These are phyloP conservation scores for Penicillium digitatum DNA, from an alignment of 2,329 filamentous ascomycete species.

Conservation along the genomic window DNA sequence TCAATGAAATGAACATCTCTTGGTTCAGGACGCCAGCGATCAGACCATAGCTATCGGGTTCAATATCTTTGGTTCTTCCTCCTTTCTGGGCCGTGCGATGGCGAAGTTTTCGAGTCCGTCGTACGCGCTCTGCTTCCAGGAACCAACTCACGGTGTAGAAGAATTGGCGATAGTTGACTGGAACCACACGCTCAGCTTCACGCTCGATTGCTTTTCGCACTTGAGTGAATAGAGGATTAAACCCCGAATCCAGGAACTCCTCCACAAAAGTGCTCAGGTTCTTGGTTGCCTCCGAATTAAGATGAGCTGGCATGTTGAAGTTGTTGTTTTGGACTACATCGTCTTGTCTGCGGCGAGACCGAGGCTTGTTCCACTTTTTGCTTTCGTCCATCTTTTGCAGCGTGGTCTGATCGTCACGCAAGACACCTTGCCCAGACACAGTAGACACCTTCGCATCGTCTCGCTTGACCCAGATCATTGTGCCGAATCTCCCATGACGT, in stretches of 20 bases:
- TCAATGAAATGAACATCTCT: conserved; percentile 87
- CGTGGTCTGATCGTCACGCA: conserved; percentile 67
- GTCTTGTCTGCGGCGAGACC: conserved; percentile 58
- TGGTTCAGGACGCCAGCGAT: conserved; percentile 89
- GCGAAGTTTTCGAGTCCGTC: conserved; percentile 59
- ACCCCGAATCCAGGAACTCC: conserved; percentile 90
- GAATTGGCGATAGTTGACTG: conserved; percentile 76
- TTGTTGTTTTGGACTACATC: conserved; percentile 61
- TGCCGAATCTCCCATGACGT: conserved; percentile 89
- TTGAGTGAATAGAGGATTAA: conserved; percentile 85
- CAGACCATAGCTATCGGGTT: conserved; percentile 74
- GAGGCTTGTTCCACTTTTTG: conserved; percentile 86
- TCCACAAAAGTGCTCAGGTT: conserved; percentile 79
- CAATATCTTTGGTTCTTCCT: conserved; percentile 51
- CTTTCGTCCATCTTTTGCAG: conserved; percentile 84
- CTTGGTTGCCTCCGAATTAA: conserved; percentile 70
- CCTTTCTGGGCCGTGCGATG: conserved; percentile 47
- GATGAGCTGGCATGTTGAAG: conserved; percentile 66
- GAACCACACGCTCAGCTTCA: conserved; percentile 75
- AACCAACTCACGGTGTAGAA: conserved; percentile 95
- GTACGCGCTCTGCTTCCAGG: conserved; percentile 73
- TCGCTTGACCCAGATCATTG: conserved; percentile 94
- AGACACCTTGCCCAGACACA: conserved; percentile 80
- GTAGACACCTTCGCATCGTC: conserved; percentile 80
- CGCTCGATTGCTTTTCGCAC: conserved; percentile 85